Evolutionary conservation across 1,284 basidiomycete genomes (phyloP), one percentile per base, ranked within the genome.

Genomic region (Inonotus obliquus): DNA sequence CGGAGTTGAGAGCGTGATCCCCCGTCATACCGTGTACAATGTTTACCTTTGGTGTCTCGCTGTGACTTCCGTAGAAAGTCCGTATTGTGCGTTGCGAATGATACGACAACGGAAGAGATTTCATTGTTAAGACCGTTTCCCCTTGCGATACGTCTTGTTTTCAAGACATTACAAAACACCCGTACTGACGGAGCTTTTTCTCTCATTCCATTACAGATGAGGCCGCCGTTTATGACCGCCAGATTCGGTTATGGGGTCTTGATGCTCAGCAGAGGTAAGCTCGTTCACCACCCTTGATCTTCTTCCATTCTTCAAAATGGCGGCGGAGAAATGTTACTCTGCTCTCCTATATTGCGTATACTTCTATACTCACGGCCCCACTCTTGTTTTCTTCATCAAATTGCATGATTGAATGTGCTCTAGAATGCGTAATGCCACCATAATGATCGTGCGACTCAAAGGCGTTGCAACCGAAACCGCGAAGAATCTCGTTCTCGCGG

Each of bases 241-340:
- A 98, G 76, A 98, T 99, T 77, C 86, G 97, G 29, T 78, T 98
- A 64, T 99, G 96, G 96, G 96, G 97, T 49, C 83, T 98, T 32
- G 96, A 98, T 73, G 96, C 97, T 29, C 96, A 99, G 74, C 94
- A 96, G 75, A 83, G 88, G 94, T 94, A 65, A 68, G 79, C 73
- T 7, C 51, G 41, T 11, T 21, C 51, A 11, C 41, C n/a, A 49
- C 7, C 13, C 48, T 49, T 25, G 25, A 9, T 29, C 27, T 10
- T 57, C 59, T 58, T 51, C 21, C 25, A 38, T 39, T 55, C 37
- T 37, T n/a, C n/a, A n/a, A 44, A 32, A 45, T 49, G 51, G 23
- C 35, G 56, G 49, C 39, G 52, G 58, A 41, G 37, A 44, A 59
- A 21, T 41, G 35, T 41, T 23, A 29, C 6, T 44, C 14, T 44